phyloP scores from a whole-genome alignment of 495 filamentous ascomycete genomes.

The Xylaria sp. region DNA sequence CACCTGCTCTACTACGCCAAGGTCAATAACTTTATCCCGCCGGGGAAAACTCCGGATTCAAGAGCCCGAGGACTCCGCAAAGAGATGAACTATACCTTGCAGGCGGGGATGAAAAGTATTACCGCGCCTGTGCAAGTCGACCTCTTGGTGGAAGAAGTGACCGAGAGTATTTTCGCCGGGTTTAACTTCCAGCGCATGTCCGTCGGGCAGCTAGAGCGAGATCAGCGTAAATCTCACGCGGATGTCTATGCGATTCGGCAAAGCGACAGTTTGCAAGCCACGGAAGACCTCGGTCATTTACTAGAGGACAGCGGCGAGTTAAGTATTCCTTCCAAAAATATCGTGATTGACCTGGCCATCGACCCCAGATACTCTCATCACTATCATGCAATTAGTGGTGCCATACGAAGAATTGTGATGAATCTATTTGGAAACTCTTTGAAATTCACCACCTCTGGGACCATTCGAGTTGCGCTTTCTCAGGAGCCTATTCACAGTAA shows the following conservation, averaged over 20 bases:
- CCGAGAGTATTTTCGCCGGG: conserved; percentile 64
- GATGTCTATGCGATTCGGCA: conserved; percentile 21
- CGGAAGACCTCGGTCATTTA: conserved; percentile 14
- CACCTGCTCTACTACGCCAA: conserved; percentile 74
- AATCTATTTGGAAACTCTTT: conserved; percentile 82
- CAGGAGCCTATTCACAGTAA: conserved; percentile 46
- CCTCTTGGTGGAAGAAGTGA: conserved; percentile 61
- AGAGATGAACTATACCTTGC: conserved; percentile 46
- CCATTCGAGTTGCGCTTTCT: conserved; percentile 65
- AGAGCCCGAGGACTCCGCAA: conserved; percentile 19
- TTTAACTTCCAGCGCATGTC: conserved; percentile 44
- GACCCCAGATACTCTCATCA: conserved; percentile 61
- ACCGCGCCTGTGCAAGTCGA: conserved; percentile 47
- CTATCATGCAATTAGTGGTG: conserved; percentile 73
- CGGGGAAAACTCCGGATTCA: conserved; percentile 23
- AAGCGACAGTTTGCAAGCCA: conserved; percentile 20
- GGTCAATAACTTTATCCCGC: conserved; percentile 55
- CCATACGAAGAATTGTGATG: conserved; percentile 76
- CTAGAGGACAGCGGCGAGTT: conserved; percentile 4
- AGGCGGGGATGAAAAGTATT: conserved; percentile 26
- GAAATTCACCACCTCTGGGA: conserved; percentile 75
- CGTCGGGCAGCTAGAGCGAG: conserved; percentile 28
- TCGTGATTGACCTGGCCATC: conserved; percentile 71
- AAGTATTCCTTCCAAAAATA: conserved; percentile 31
- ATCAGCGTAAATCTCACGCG: conserved; percentile 14